Evolutionary conservation across 495 filamentous ascomycete genomes (phyloP), one percentile per base, ranked within the genome.

Genomic region (Xylaria nigripes): DNA sequence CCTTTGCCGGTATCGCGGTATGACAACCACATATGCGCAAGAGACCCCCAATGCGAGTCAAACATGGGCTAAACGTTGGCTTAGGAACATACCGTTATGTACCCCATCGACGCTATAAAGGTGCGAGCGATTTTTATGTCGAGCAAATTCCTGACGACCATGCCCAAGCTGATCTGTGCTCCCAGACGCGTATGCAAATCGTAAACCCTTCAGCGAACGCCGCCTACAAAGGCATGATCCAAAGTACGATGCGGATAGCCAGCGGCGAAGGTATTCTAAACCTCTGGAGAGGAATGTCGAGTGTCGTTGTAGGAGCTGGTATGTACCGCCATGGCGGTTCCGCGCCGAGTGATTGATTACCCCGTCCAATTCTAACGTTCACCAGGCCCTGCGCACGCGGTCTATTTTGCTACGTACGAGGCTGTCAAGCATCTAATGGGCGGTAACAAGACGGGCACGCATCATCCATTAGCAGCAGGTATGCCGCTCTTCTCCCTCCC

Each of bases 401-500:
- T 97, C 43, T 97, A 99, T 68, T 99, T 99, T 68, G 90, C 89
- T 41, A 96, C 93, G 49, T 99, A 97, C 65, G 93, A 99, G 74
- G 81, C 86, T 16, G 93, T 97, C 54, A 97, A 99, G 76, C 90
- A 97, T 54, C 66, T 90, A 34, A 90, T 95, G 73, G 93, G 93
- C 61, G 93, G 93, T 15, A 97, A 97, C 67, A 81, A 82, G 55
- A 86, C 83, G 42, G 84, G 85, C 54, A 86, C 87, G 38, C 92
- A 99, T 69, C 94, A 99, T 68, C 91, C 93, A 9, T 72, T 97
- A 40, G 93, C 93, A 67, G 89, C 90, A 60, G 90, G 89, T 90
- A 74, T 61, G 81, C 58, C 40, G 21, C 47, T 24, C 48, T 32
- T 30, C 27, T 30, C 23, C 49, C 24, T 47, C 24, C 50, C 22